Evolutionary conservation across 352 stramenopile genomes (phyloP), one percentile per base, ranked within the genome.

Genomic region (Pythium brassicae): DNA sequence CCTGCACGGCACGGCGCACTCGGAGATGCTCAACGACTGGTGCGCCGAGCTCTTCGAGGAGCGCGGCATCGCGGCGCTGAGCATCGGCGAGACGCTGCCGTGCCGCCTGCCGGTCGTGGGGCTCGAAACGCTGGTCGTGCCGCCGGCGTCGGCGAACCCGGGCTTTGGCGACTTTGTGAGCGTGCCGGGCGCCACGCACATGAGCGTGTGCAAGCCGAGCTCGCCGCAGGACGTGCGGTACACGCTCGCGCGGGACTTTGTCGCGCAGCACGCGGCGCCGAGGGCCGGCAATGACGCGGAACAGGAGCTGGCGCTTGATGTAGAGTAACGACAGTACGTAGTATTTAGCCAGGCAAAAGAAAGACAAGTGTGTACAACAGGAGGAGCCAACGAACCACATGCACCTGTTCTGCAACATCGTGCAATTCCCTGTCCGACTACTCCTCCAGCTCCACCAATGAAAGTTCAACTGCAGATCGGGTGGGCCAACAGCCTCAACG

Each of bases 21-120:
- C 89, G 1, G 66, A 87, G 57, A 80, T 89, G 69, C 74, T 94
- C 19, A 94, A 94, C 61, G 79, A 88, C 37, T 89, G 78, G 74
- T 92, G 80, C 57, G 59, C 63, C 0, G 29, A 70, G 23, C 62
- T 89, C 2, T 87, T 86, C 26, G 50, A 78, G 9, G 63, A 75
- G 42, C 78, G 81, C 42, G 52, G 51, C 11, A 87, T 92, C 20
- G 53, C 74, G 1, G 69, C 81, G 1, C 61, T 94, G 34, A 92
- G 80, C 53, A 69, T 94, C 22, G 76, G 81, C 9, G 83, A 94
- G 58, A 78, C 62, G 17, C 47, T 76, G 26, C 81, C 83, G 6
- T 90, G 84, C 45, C 68, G 76, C 11, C 59, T 89, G 0, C 81
- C 81, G 1, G 63, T 92, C 12, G 78, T 92, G 15, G 76, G 78